Evolutionary conservation across 345 rosid species (phyloP), one percentile per base, ranked within the genome.

Genomic region (Carallia pectinifolia): DNA sequence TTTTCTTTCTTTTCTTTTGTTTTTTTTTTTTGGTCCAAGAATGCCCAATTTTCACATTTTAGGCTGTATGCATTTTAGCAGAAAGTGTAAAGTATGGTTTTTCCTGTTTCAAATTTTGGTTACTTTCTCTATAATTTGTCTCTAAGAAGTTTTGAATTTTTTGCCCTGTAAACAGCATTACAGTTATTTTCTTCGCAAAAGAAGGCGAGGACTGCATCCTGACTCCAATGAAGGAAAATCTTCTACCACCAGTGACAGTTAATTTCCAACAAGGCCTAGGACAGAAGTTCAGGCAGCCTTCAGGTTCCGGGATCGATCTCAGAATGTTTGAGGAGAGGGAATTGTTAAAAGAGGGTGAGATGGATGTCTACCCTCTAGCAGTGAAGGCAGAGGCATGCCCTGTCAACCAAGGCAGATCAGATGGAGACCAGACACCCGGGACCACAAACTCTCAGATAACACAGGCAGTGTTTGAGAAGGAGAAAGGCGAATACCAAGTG

Each of bases 251-350:
- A 19, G 76, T 90, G 59, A 88, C 87, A 1, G 81, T 90, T 37
- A 79, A 83, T 66, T 96, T 96, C 64, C 76, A 80, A 69, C 82
- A 83, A 77, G 98, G 99, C n/a, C 88, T 96, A 37, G 92, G 97
- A 71, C 99, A 92, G 82, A 89, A 96, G 81, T 96, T 92, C 72
- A 86, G 80, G 39, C 98, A 89, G 66, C 82, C 89, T 9, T 81
- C 88, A 69, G 97, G 98, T 74, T 81, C 93, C 1, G 99, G 98
- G 64, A 88, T 96, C 6, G 87, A 90, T 64, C 81, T 90, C 62
- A 80, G 95, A 0, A 66, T 79, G 74, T 87, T 90, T 29, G 87
- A 90, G 71, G 99, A 90, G 53, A 68, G 2, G 27, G 96, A 92
- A 76, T 71, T 84, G 50, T 75, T 83, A 74, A 67, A 74, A 0